Evolutionary conservation across 176 grass and related monocot species (phyloP), one percentile per base, ranked within the genome.

Genomic region (Rhynchospora pubera): DNA sequence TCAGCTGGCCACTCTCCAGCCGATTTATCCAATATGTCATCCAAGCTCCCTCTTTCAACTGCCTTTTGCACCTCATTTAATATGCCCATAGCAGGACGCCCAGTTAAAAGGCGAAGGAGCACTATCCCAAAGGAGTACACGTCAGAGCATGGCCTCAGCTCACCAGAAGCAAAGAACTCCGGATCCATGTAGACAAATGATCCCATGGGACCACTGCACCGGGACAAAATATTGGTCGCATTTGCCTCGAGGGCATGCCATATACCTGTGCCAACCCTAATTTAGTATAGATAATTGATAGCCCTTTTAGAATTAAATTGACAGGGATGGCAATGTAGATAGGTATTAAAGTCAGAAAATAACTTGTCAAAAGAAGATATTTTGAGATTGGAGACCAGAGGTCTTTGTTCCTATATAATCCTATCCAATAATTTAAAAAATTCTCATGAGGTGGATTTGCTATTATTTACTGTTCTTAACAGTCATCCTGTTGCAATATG

Each of bases 161-260:
- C 93, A 61, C 93, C 90, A 42, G 88, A 90, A 46, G 89, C 85
- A 61, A 92, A 63, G 67, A 90, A 95, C 79, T 95, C 86, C 48
- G 93, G 93, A 66, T 95, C 93, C 83, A 95, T 92, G 76, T 92
- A 95, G 16, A 83, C 84, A 86, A 92, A 92, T 83, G 93, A 86
- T n/a, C 93, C 90, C 67, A 83, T 90, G 58, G 88, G 92, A 85
- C 89, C 87, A 47, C 89, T 94, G 83, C 91, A 89, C 3, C 87
- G 85, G 83, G 87, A 94, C 21, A 94, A 69, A 72, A 88, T 91
- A 16, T 89, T 91, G 85, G 85, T 91, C 26, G 65, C 66, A 77
- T 87, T 87, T 48, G 89, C 89, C 80, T 91, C 87, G 0, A 86
- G 46, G 30, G 71, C 73, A n/a, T 76, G 74, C 46, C 77, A 86